phyloP scores from a whole-genome alignment of 306 rosid species.

The Vicia villosa region DNA sequence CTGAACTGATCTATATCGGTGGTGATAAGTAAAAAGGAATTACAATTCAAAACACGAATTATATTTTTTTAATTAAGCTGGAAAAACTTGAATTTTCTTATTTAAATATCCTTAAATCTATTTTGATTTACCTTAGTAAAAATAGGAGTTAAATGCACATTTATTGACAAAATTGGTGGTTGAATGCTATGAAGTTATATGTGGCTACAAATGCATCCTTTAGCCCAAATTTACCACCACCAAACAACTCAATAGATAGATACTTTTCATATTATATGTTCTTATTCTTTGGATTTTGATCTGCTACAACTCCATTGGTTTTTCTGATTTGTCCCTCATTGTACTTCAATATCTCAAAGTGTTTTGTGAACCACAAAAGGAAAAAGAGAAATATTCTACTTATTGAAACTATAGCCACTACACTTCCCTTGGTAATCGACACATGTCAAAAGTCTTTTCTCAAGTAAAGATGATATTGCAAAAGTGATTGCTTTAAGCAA shows the following conservation, averaged over 20 bases:
- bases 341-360: constrained; percentile 1
- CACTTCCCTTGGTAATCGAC: constrained; percentile 26
- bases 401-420: constrained; percentile 42
- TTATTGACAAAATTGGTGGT: background rate
- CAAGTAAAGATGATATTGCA: constrained; percentile 1
- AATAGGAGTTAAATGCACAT: background rate
- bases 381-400: constrained; percentile 38
- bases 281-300: constrained; percentile 48
- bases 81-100: too few species aligned
- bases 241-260: constrained; percentile 21
- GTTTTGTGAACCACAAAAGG: constrained; percentile 34
- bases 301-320: constrained; percentile 2
- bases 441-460: constrained; percentile 8
- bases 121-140: background rate
- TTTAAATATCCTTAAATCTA: too few species aligned
- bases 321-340: constrained; percentile 31
- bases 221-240: constrained; percentile 32
- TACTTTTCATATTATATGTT: constrained; percentile 16
- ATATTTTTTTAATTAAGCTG: too few species aligned
- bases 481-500: constrained; percentile 17
- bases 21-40: too few species aligned
- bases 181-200: background rate
- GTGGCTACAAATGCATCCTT: constrained; percentile 42
- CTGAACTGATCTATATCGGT: too few species aligned
- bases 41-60: too few species aligned